A percentile compares a stretch with the other conserved stretches of the same genome.
Evolutionary conservation across 2,329 filamentous ascomycete species (phyloP).

Genomic region (Fusarium duplospermum): DNA sequence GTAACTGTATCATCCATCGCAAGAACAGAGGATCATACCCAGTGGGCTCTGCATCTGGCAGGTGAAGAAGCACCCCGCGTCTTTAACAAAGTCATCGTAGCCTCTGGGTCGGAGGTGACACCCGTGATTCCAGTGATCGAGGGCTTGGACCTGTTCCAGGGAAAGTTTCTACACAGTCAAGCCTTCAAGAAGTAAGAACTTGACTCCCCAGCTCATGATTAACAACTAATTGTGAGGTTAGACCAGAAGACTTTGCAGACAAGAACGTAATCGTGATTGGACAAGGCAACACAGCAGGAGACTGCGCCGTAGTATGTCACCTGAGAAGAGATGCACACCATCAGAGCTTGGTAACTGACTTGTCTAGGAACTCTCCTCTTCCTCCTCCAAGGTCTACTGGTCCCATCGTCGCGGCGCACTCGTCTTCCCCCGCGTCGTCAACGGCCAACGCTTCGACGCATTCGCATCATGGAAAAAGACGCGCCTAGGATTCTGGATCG

Average conservation of each 20-base stretch:
- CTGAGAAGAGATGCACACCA: background rate
- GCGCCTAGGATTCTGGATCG: conserved; percentile 27
- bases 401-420: conserved; percentile 39
- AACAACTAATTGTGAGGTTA: background rate
- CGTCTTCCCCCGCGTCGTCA: conserved; percentile 33
- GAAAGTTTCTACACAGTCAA: conserved; percentile 38
- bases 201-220: fast-evolving
- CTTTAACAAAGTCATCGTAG: conserved; percentile 44
- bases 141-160: conserved; percentile 29
- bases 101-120: conserved; percentile 33
- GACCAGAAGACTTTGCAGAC: conserved; percentile 27
- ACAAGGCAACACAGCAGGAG: conserved; percentile 43
- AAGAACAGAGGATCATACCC: conserved; percentile 15
- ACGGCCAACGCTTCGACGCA: conserved; percentile 34
- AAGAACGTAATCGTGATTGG: conserved; percentile 43
- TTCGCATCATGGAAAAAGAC: conserved; percentile 36
- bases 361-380: conserved; percentile 27
- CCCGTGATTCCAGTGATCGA: conserved; percentile 32
- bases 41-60: conserved; percentile 34
- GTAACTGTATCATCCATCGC: conserved; percentile 16
- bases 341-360: background rate
- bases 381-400: conserved; percentile 37
- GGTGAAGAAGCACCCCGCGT: conserved; percentile 16
- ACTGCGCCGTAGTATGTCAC: conserved; percentile 37
- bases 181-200: conserved; percentile 36